A percentile compares a stretch with the other conserved stretches of the same genome.
phyloP scores from a whole-genome alignment of 805 yeast genomes.

The Helenozyma rhizophorensis region DNA sequence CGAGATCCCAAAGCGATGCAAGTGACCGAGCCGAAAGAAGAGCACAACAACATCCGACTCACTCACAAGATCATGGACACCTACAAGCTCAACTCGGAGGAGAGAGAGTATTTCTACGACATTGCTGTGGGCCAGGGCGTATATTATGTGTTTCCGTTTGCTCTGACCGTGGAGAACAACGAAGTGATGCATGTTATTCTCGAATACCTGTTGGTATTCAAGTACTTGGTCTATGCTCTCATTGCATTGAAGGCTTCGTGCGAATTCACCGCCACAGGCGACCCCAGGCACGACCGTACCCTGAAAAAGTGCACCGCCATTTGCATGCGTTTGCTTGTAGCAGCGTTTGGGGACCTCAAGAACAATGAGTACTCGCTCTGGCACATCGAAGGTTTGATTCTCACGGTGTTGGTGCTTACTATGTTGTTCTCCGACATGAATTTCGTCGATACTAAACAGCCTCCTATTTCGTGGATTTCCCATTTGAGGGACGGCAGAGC shows the following conservation, averaged over 20 bases:
- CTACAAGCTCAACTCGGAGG: slow-evolving; percentile 11
- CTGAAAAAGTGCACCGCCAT: slow-evolving; percentile 15
- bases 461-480: slow-evolving; percentile 20
- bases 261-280: slow-evolving; percentile 9
- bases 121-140: slow-evolving; percentile 8
- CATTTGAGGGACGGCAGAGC: slow-evolving; percentile 24
- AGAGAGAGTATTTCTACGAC: slow-evolving; percentile 10
- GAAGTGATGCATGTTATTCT: slow-evolving; percentile 16
- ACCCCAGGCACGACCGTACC: slow-evolving; percentile 10
- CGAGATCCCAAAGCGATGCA: slow-evolving; percentile 1
- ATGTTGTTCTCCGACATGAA: slow-evolving; percentile 20
- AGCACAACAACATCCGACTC: slow-evolving; percentile 9
- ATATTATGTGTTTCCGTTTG: slow-evolving; percentile 14
- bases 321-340: slow-evolving; percentile 17
- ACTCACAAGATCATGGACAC: slow-evolving; percentile 9
- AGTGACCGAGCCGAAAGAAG: not conserved
- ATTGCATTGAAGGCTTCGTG: slow-evolving; percentile 16
- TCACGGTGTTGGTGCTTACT: slow-evolving; percentile 23
- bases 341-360: slow-evolving; percentile 14
- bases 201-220: slow-evolving; percentile 16
- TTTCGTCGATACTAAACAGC: slow-evolving; percentile 8
- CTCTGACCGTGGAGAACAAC: slow-evolving; percentile 8
- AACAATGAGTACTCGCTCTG: slow-evolving; percentile 14
- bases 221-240: slow-evolving; percentile 16
- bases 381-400: slow-evolving; percentile 22